Base-by-base conservation (phyloP, 371 early-diverging fungal genomes). In the Rhizopus sp. region DNA sequence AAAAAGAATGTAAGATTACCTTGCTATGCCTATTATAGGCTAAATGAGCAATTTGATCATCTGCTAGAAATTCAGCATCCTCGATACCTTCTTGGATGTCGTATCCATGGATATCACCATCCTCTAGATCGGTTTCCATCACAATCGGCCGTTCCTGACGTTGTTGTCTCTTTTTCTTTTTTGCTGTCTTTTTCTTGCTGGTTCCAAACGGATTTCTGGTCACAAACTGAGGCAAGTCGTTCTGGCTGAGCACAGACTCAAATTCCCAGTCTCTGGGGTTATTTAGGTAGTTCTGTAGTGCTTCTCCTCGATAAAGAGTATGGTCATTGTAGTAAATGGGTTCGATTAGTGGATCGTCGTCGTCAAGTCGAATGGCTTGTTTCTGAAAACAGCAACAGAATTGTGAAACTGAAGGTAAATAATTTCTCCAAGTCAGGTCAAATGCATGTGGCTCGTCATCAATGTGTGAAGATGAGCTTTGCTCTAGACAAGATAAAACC, bases 401-500 rank as follows among this genome's bases (percentile, higher is more conserved):
- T 15, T 66, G 69, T 12, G 64, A 59, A 29, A 55, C 17, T 17
- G 69, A 74, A 17, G 78, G 75, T 41, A 78, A 40, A 46, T 78
- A 78, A 44, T 78, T 75, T 50, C 65, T 61, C 78, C 78, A 78
- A 4, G 78, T 78, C 23, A 78, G 57, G 46, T 78, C 78, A 56
- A 78, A 78, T 7, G 51, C 46, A 23, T 46, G 46, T 9, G 46
- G 46, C 12, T 46, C 46, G 17, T 46, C 29, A 7, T 17, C 7
- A 29, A 15, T 8, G 7, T 37, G 38, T 37, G 38, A 37, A 37
- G 38, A 10, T 37, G 29, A 7, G 29, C 15, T 46, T 15, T 42
- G 17, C 17, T 46, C 29, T 17, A 7, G 5, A 7, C 8, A 29
- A 29, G 29, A 12, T 17, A 7, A 29, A 29, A 46, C 29, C 46